Evolutionary conservation across 2,329 filamentous ascomycete genomes (phyloP).

Genomic region (Sordariomycetes sp.): DNA sequence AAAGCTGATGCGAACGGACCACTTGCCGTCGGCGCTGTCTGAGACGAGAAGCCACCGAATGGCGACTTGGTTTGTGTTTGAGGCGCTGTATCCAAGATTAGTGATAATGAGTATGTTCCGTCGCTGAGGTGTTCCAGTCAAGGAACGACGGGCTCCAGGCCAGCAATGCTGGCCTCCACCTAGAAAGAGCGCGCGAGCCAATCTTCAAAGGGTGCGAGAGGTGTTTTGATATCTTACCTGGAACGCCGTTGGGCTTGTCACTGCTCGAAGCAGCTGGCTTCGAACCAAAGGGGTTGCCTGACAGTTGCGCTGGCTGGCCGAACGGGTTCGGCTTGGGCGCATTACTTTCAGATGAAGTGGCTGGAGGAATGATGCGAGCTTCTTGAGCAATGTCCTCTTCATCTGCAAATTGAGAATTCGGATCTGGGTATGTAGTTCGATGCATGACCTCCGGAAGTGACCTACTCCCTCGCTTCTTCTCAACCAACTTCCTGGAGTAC

Average conservation of each 20-base stretch:
- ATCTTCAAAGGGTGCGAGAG: too few relatives aligned
- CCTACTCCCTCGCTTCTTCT: slow-evolving; percentile 45
- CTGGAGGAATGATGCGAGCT: neutral
- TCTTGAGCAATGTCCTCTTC: neutral
- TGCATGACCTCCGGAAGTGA: slow-evolving; percentile 47
- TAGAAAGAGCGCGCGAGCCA: too few relatives aligned
- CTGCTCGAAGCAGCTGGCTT: neutral
- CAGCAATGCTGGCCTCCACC: too few relatives aligned
- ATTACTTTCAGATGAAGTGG: too few relatives aligned
- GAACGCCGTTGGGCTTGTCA: neutral
- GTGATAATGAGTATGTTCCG: neutral
- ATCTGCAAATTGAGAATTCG: neutral
- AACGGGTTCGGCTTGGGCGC: neutral
- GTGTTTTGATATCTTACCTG: slow-evolving; percentile 4
- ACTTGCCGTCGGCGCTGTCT: neutral
- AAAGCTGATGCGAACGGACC: slow-evolving; percentile 2
- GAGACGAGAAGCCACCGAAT: neutral
- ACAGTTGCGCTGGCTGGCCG: slow-evolving; percentile 1
- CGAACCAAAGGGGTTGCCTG: neutral
- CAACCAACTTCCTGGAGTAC: slow-evolving; percentile 47
- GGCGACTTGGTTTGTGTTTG: too few relatives aligned
- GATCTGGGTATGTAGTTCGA: slow-evolving; percentile 37
- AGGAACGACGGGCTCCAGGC: too few relatives aligned
- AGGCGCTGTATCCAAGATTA: slow-evolving; percentile 3
- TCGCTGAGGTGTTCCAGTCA: too few relatives aligned